phyloP scores from a whole-genome alignment of 345 rosid species.

The Viola odorata region DNA sequence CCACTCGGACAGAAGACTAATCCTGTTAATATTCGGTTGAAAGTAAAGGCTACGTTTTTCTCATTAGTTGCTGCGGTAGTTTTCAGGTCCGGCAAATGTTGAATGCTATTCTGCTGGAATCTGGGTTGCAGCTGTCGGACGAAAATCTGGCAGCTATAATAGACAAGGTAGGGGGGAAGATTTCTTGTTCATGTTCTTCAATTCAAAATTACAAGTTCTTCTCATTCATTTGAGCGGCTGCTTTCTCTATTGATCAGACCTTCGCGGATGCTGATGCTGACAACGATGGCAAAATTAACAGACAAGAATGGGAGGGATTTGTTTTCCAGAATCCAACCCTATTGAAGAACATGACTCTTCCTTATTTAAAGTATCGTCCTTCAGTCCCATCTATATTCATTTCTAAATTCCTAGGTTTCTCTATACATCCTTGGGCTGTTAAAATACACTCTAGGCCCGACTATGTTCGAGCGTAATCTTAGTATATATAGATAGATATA shows the following conservation, averaged over 20 bases:
- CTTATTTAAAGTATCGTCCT: conserved; percentile 42
- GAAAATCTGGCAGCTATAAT: conserved; percentile 23
- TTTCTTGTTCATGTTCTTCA: background rate
- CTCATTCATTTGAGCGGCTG: background rate
- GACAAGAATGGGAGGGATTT: conserved; percentile 58
- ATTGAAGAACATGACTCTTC: conserved; percentile 72
- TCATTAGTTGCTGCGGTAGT: background rate
- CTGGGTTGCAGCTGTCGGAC: conserved; percentile 23
- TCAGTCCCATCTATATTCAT: background rate
- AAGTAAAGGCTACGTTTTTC: no score
- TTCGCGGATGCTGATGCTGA: conserved; percentile 69
- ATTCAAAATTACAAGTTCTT: background rate
- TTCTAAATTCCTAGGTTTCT: background rate
- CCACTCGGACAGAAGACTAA: no score
- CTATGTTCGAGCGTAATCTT: no score
- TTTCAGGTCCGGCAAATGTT: conserved; percentile 39
- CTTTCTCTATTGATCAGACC: conserved; percentile 34
- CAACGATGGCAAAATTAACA: conserved; percentile 57
- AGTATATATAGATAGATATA: no score
- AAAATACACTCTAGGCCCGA: no score
- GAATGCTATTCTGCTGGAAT: conserved; percentile 23
- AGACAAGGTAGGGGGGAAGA: conserved; percentile 13
- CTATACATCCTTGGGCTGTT: no score
- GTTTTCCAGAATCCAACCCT: conserved; percentile 47
- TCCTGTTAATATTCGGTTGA: no score